Evolutionary conservation across 371 early-diverging fungal genomes (phyloP).

Genomic region (Actinomortierella ambigua): DNA sequence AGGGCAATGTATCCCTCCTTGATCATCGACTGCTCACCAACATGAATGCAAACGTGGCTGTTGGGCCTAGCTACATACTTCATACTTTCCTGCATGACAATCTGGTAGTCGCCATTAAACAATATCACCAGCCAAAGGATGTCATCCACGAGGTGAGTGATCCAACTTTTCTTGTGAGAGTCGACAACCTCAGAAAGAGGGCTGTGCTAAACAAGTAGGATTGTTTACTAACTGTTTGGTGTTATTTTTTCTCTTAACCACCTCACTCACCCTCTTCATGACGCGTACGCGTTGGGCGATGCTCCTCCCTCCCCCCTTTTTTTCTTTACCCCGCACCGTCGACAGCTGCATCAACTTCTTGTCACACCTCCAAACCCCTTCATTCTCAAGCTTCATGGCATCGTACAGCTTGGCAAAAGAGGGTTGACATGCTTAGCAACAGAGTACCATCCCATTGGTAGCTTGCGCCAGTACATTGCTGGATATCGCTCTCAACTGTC

Average conservation of each 20-base stretch:
- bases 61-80: constrained; percentile 21
- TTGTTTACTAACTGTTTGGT: no score
- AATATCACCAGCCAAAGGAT: constrained; percentile 34
- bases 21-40: constrained; percentile 24
- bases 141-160: constrained; percentile 32
- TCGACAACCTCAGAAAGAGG: no score
- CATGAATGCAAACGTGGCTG: constrained; percentile 18
- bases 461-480: constrained; percentile 33
- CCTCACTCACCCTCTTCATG: no score
- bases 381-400: constrained; percentile 13
- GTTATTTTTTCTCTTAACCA: no score
- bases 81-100: constrained; percentile 21
- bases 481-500: constrained; percentile 25
- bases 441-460: constrained; percentile 36
- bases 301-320: no score
- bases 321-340: no score
- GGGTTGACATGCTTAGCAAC: constrained; percentile 30
- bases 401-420: constrained; percentile 39
- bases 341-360: constrained; percentile 39
- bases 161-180: no score
- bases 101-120: constrained; percentile 26
- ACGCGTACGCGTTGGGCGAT: no score
- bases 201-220: no score
- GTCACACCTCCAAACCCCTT: constrained; percentile 24
- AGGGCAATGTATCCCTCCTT: constrained; percentile 23